These are phyloP conservation scores for Aegilops longissima DNA, from an alignment of 176 grass and related monocot genomes.

Conservation along the genomic window DNA sequence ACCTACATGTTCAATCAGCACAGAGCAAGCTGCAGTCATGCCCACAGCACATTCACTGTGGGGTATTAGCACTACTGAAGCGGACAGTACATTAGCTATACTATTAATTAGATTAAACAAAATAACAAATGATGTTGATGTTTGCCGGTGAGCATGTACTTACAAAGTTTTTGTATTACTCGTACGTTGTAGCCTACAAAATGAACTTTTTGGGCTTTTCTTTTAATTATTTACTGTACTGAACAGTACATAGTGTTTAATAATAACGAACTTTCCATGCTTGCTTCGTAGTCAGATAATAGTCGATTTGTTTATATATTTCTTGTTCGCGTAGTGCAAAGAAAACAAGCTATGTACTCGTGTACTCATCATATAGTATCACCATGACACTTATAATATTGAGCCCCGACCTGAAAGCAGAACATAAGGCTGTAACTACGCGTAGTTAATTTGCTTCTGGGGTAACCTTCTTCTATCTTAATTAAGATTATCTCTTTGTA, in stretches of 20 bases:
- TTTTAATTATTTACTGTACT: constrained; percentile 22
- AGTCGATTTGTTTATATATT: constrained; percentile 39
- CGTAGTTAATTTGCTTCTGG: constrained; percentile 36
- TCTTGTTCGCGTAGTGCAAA: constrained; percentile 34
- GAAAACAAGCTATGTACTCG: constrained; percentile 23
- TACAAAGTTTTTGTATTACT: constrained; percentile 23
- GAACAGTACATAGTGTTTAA: constrained; percentile 36
- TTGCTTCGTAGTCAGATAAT: constrained; percentile 26
- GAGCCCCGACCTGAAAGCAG: constrained; percentile 16
- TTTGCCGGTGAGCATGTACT: constrained; percentile 27
- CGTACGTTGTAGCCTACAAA: constrained; percentile 26
- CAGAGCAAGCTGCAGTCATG: constrained; percentile 17
- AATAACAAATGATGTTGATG: constrained; percentile 45
- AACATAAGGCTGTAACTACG: constrained; percentile 40
- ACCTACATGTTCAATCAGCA: neutral
- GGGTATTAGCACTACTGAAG: constrained; percentile 1
- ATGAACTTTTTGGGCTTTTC: constrained; percentile 35
- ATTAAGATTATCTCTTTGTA: constrained; percentile 43
- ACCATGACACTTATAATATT: constrained; percentile 33
- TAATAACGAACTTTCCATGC: constrained; percentile 43
- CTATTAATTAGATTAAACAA: neutral
- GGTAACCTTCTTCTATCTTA: constrained; percentile 41
- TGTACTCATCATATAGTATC: constrained; percentile 40
- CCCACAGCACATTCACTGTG: neutral
- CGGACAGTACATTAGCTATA: constrained; percentile 17